These are phyloP conservation scores for Claviceps capensis DNA, from an alignment of 2,329 filamentous ascomycete species.

Conservation along the genomic window DNA sequence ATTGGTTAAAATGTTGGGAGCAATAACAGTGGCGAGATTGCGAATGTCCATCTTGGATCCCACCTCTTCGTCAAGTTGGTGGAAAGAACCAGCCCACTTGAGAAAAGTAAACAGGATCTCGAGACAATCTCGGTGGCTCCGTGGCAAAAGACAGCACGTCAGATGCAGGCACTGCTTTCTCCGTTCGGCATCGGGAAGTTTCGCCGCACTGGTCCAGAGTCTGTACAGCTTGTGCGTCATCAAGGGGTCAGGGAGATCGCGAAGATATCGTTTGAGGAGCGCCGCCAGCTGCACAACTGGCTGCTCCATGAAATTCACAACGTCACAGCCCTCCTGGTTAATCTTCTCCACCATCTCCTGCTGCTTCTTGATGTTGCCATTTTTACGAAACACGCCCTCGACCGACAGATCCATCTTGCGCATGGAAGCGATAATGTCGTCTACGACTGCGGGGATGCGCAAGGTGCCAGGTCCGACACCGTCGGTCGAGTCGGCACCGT, in stretches of 20 bases:
- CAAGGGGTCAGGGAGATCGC: constrained; percentile 86
- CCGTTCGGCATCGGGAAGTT: constrained; percentile 69
- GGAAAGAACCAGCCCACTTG: constrained; percentile 95
- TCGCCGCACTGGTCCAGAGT: constrained; percentile 81
- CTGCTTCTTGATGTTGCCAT: constrained; percentile 91
- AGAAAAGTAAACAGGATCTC: constrained; percentile 94
- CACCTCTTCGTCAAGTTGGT: constrained; percentile 90
- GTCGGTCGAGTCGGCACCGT: constrained; percentile 94
- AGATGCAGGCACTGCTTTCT: constrained; percentile 78
- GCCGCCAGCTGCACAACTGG: constrained; percentile 90
- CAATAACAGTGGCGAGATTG: constrained; percentile 94
- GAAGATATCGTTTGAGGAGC: constrained; percentile 84
- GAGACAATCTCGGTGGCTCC: constrained; percentile 82
- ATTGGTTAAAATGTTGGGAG: constrained; percentile 82
- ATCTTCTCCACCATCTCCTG: constrained; percentile 77
- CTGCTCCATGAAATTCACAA: constrained; percentile 75
- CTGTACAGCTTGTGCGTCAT: constrained; percentile 90
- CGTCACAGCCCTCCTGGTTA: constrained; percentile 72
- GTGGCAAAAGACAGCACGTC: constrained; percentile 83
- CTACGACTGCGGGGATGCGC: constrained; percentile 85
- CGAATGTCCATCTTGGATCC: constrained; percentile 99
- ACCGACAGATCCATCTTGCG: constrained; percentile 98
- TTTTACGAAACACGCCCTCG: constrained; percentile 97
- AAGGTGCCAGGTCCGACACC: constrained; percentile 86
- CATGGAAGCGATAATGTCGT: constrained; percentile 89